Evolutionary conservation across 1,284 basidiomycete genomes (phyloP), one percentile per base, ranked within the genome.

Genomic region (Fomitopsis schrenkii): DNA sequence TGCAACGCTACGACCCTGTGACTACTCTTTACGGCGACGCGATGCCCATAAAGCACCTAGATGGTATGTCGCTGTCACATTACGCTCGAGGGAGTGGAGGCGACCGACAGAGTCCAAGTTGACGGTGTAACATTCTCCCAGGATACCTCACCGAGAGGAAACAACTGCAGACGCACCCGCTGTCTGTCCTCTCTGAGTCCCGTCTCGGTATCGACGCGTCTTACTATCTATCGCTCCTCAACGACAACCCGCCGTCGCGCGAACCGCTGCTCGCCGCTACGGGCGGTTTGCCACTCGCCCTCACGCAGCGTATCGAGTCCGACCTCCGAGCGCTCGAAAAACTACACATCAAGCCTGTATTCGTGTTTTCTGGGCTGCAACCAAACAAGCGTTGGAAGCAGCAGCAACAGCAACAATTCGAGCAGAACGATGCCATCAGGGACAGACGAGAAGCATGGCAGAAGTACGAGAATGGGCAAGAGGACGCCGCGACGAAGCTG

Each of bases 161-260:
- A 77, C 90, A 97, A 70, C 76, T 92, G 63, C 89, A 94, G 76
- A 90, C 88, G 54, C 87, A 91, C 58, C 88, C 94, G 30, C 84
- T 99, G 59, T 87, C 85, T 62, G 86, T 91, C 6, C 83, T 99
- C 59, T 86, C 92, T 54, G 94, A 97, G 74, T 94, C 96, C 58
- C 91, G 97, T 58, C 88, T 99, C 33, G 97, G 97, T 55, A 98
- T 99, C 73, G 97, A 99, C 82, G 94, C 95, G 7, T 89, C 93
- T 15, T 88, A 92, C 76, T 99, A 98, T 77, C 83, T 99, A 53
- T 84, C 89, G 58, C 82, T 84, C 59, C 83, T 99, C 64, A 88
- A 91, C 33, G 89, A 94, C 62, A 85, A 82, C 62, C 85, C 93
- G 0, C 83, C 88, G 8, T 83, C 88, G 22, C 85, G 92, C 46